These are phyloP conservation scores for Claviceps maximensis DNA, from an alignment of 2,329 filamentous ascomycete species.

Conservation along the genomic window DNA sequence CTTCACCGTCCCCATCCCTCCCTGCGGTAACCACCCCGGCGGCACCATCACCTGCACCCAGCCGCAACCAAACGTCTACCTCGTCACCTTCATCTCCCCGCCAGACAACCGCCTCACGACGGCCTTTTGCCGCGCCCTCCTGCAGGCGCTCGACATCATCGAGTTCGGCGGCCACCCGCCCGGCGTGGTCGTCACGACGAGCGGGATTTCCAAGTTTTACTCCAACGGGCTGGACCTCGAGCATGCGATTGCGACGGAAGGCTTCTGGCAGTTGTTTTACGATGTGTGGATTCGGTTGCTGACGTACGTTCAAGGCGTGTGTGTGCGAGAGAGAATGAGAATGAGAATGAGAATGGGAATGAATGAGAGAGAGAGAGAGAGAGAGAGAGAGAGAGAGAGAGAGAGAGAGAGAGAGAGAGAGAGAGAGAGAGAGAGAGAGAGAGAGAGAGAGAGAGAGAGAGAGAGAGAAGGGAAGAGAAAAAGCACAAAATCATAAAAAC, in stretches of 20 bases:
- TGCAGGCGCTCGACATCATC: constrained; percentile 61
- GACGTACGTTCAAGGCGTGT: constrained; percentile 13
- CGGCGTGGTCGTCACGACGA: constrained; percentile 70
- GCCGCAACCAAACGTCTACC: constrained; percentile 49
- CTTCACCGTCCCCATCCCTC: constrained; percentile 39
- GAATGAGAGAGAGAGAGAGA: background rate
- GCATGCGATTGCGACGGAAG: constrained; percentile 44
- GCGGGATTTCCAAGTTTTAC: constrained; percentile 65
- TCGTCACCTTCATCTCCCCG: constrained; percentile 57
- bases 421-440: background rate
- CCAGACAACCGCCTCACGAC: constrained; percentile 67
- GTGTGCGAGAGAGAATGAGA: background rate
- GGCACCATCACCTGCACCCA: constrained; percentile 51
- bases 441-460: background rate
- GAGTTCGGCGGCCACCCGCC: constrained; percentile 47
- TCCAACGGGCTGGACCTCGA: constrained; percentile 70
- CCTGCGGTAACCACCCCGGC: constrained; percentile 30
- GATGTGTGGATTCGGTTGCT: constrained; percentile 48
- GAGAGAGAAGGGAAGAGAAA: background rate
- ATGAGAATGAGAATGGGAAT: no score
- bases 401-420: no score
- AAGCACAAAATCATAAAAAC: background rate
- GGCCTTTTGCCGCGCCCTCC: constrained; percentile 51
- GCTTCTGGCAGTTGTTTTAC: constrained; percentile 53
- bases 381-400: background rate